These are phyloP conservation scores for Dovyalis caffra DNA, from an alignment of 345 rosid genomes.

Conservation along the genomic window DNA sequence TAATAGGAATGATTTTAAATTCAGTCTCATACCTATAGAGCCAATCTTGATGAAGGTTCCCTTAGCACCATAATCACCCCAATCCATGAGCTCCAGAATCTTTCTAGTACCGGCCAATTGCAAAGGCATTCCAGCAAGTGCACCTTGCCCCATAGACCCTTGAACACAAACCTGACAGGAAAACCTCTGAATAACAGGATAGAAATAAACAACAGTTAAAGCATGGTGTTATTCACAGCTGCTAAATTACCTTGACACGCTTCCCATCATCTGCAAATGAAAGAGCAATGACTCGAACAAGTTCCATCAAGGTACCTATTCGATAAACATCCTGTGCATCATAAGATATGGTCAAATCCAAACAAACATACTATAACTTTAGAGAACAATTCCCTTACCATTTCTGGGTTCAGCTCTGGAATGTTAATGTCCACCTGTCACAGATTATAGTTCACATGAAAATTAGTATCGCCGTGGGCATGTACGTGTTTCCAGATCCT, in stretches of 20 bases:
- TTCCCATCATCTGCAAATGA: conserved; percentile 95
- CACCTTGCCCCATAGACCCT: conserved; percentile 97
- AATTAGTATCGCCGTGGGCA: neutral
- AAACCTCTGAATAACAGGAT: conserved; percentile 12
- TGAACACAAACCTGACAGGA: conserved; percentile 86
- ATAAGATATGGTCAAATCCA: conserved; percentile 23
- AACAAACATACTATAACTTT: conserved; percentile 1
- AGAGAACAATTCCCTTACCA: conserved; percentile 45
- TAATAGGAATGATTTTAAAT: no score
- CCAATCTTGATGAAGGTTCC: conserved; percentile 82
- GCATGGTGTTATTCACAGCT: neutral
- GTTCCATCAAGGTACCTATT: conserved; percentile 96
- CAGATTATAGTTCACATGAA: conserved; percentile 10
- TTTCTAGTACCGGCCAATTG: conserved; percentile 88
- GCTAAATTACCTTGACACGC: conserved; percentile 71
- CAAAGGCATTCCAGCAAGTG: conserved; percentile 95
- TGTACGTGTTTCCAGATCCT: neutral
- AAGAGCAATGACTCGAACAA: conserved; percentile 76
- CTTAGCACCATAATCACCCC: conserved; percentile 82
- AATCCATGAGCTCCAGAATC: conserved; percentile 96
- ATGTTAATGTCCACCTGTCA: conserved; percentile 86
- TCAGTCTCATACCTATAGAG: conserved; percentile 60
- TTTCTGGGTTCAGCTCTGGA: conserved; percentile 94
- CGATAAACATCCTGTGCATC: conserved; percentile 87
- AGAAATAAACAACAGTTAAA: neutral